Conservation (phyloP, 2,329 filamentous ascomycete species). For the Zasmidium cellare region DNA sequence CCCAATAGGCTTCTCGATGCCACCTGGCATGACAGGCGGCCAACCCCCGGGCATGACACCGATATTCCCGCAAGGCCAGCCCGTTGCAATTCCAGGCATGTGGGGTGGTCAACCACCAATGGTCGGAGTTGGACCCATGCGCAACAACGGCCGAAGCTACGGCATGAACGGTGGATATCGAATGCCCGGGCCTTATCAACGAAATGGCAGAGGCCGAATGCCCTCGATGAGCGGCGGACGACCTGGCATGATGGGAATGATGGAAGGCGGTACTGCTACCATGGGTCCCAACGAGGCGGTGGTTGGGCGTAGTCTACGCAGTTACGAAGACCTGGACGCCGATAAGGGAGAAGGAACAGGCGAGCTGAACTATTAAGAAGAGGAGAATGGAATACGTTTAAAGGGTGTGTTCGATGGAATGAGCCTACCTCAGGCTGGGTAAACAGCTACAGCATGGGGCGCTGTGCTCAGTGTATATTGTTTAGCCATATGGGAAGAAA, state of each 20-base stretch:
- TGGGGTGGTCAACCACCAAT: constrained; percentile 23
- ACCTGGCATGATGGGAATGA: constrained; percentile 23
- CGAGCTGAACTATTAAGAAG: constrained; percentile 82
- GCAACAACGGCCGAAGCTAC: constrained; percentile 36
- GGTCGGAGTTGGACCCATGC: constrained; percentile 45
- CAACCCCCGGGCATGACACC: constrained; percentile 33
- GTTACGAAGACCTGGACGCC: constrained; percentile 97
- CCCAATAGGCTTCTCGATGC: constrained; percentile 41
- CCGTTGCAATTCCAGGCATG: constrained; percentile 34
- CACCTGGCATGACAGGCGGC: constrained; percentile 43
- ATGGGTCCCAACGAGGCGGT: constrained; percentile 89
- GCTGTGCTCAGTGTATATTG: neutral
- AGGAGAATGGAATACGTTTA: neutral
- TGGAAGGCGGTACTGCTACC: constrained; percentile 67
- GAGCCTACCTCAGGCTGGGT: neutral
- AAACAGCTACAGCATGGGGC: neutral
- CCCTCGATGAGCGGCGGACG: constrained; percentile 25
- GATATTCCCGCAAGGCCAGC: constrained; percentile 42
- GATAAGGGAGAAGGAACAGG: constrained; percentile 61
- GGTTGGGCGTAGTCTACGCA: constrained; percentile 88
- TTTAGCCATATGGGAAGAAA: neutral
- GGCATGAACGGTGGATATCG: constrained; percentile 28
- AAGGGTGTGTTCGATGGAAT: neutral
- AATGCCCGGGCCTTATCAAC: constrained; percentile 31
- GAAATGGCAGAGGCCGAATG: constrained; percentile 31